Conservation (phyloP, 345 rosid genomes). For the Odontarrhena argentea region DNA sequence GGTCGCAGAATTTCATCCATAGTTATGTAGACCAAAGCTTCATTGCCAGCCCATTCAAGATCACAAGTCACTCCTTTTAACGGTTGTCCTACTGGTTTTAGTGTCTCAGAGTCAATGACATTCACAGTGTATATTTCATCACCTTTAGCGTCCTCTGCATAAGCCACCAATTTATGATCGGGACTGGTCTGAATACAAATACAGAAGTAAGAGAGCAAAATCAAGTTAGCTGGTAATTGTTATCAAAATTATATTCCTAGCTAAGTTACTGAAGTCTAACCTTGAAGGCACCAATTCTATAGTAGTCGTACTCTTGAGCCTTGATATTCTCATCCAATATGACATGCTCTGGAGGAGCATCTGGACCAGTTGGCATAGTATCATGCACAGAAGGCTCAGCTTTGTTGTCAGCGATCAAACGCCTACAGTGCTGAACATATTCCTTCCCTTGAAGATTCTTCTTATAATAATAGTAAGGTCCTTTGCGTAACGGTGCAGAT, state of each 20-base stretch:
- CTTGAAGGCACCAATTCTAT: constrained; percentile 66
- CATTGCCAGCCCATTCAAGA: constrained; percentile 86
- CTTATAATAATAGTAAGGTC: constrained; percentile 68
- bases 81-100: constrained; percentile 54
- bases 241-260: neutral
- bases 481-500: constrained; percentile 69
- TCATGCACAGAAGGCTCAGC: constrained; percentile 66
- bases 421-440: constrained; percentile 77
- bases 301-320: constrained; percentile 60
- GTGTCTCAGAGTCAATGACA: constrained; percentile 68
- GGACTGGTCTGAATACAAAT: constrained; percentile 60
- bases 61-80: constrained; percentile 54
- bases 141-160: constrained; percentile 88
- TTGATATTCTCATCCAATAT: constrained; percentile 85
- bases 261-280: constrained; percentile 34
- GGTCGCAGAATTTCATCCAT: constrained; percentile 88
- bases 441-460: constrained; percentile 85
- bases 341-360: constrained; percentile 80
- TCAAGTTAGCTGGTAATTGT: neutral
- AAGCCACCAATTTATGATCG: constrained; percentile 73
- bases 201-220: constrained; percentile 10
- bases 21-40: constrained; percentile 69
- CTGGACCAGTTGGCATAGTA: constrained; percentile 66
- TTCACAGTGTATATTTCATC: constrained; percentile 68
- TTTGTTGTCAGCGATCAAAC: constrained; percentile 45